Evolutionary conservation across 2,329 filamentous ascomycete species (phyloP).

Genomic region (Aciculosporium take): DNA sequence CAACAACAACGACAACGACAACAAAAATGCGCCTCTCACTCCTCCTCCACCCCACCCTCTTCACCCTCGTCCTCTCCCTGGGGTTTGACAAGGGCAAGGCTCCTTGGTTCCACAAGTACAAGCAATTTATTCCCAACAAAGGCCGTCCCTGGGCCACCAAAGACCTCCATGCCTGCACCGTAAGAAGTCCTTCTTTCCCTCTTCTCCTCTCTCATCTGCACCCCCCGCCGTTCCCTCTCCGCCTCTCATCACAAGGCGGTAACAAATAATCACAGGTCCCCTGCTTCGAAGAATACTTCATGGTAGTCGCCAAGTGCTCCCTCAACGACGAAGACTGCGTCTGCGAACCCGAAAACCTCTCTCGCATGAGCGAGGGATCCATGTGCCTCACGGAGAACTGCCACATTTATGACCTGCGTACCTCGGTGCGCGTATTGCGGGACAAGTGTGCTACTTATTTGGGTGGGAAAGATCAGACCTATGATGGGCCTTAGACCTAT

Average conservation of each 20-base stretch:
- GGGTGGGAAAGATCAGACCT: no score
- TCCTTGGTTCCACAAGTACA: no score
- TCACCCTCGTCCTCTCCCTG: background rate
- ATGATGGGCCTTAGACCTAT: no score
- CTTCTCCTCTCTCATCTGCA: no score
- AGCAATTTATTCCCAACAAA: background rate
- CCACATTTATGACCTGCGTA: background rate
- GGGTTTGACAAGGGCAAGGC: fast-evolving
- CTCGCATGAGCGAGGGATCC: background rate
- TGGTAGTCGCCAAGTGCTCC: background rate
- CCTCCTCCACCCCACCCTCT: background rate
- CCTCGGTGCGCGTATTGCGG: no score
- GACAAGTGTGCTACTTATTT: no score
- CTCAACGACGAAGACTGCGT: background rate
- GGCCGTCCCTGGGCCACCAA: background rate
- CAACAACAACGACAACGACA: no score
- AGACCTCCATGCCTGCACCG: background rate
- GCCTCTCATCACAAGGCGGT: background rate
- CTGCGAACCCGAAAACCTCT: background rate
- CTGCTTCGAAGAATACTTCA: background rate
- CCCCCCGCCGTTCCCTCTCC: background rate
- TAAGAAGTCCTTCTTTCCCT: background rate
- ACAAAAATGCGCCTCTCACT: background rate
- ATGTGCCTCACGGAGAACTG: background rate
- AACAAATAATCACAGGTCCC: background rate